Evolutionary conservation across 306 rosid species (phyloP), one percentile per base, ranked within the genome.

Genomic region (Dryas octopetala): DNA sequence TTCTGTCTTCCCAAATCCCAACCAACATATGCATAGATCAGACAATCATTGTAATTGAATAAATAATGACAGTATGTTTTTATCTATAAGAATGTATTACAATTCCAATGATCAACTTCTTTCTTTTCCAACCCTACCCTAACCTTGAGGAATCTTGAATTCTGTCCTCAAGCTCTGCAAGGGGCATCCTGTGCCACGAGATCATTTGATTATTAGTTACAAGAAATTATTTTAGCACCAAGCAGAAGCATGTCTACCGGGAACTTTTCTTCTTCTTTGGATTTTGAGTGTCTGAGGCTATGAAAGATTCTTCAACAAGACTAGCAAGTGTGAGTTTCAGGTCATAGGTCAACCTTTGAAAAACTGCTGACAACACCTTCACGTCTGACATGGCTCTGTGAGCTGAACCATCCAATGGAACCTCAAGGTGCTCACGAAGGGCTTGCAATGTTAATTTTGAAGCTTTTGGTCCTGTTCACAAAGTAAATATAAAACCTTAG

Each of bases 321-420:
- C 32, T 74, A 4, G 93, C 51, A 10, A 84, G 52, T 14, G 89
- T 45, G 76, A 89, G 77, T 76, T 92, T 87, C 88, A 91, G 83
- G 53, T 83, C 87, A 72, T 13, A 75, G 58, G 89, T 85, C 84
- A 95, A 66, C 83, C 62, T 83, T 63, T 85, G 88, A 88, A 95
- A 82, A 80, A 95, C 60, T 81, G 45, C 13, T 8, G 97, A 76
- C 89, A 92, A 63, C 53, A 78, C 66, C 52, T 66, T 65, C 79
- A 90, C 99, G 32, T 95, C 99, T 16, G 87, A 76, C 97, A 89
- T 87, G 76, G 99, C 97, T 76, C 99, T 86, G 78, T 91, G 97
- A 75, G 96, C 97, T 66, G 88, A 14, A 62, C 96, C 97, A 54
- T 72, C 85, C 77, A 75, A 71, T 47, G 86, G 82, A 68, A 95